Percentiles rank a stretch among this genome's conserved stretches.
Conservation (phyloP, 345 rosid species). For the Citrus mangshanensis region DNA sequence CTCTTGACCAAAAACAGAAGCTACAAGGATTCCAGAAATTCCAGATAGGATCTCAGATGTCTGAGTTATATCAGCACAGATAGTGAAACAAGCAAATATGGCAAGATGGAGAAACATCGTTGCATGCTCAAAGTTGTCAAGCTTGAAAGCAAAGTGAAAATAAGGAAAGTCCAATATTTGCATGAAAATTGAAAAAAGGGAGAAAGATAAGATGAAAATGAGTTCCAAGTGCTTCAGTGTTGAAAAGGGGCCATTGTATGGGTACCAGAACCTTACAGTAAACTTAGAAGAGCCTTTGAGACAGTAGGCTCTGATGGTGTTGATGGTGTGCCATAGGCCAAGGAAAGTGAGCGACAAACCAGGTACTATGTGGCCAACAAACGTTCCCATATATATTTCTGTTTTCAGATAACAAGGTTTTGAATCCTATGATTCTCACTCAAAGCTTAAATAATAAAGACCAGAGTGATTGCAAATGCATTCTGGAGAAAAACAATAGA, state of each 20-base stretch:
- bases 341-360: conserved; percentile 66
- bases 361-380: conserved; percentile 68
- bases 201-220: conserved; percentile 49
- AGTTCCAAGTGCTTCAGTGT: conserved; percentile 58
- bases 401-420: conserved; percentile 7
- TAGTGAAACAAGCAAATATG: conserved; percentile 62
- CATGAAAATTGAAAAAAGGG: conserved; percentile 48
- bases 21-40: conserved; percentile 53
- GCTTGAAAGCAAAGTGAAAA: conserved; percentile 48
- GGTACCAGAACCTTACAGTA: conserved; percentile 52
- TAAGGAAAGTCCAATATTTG: conserved; percentile 55
- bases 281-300: conserved; percentile 50
- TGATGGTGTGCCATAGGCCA: conserved; percentile 79
- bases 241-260: conserved; percentile 35
- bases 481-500: conserved; percentile 3
- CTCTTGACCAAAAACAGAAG: conserved; percentile 73
- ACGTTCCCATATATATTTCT: conserved; percentile 54
- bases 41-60: conserved; percentile 46
- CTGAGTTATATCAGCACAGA: conserved; percentile 49
- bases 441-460: conserved; percentile 27
- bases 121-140: conserved; percentile 76
- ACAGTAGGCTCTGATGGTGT: conserved; percentile 60
- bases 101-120: conserved; percentile 84
- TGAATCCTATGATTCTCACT: conserved; percentile 3
- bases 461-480: neutral